Conservation (phyloP, 2,329 filamentous ascomycete species). For the Nectriaceae sp. region DNA sequence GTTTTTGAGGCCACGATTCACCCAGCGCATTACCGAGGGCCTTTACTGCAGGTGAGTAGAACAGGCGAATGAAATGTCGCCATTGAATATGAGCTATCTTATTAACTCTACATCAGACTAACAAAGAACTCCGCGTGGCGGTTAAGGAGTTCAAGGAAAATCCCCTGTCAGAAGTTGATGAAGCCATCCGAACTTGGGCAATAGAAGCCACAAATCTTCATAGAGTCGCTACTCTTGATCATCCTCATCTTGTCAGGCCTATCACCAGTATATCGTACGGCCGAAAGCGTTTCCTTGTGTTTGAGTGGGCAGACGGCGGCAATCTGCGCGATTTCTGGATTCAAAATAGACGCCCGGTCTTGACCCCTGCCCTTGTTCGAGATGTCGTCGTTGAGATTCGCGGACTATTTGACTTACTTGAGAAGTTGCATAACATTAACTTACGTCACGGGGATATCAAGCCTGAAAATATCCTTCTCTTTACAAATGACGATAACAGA, state of each 20-base stretch:
- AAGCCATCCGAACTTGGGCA: background rate
- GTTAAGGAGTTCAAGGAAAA: background rate
- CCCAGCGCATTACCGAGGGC: background rate
- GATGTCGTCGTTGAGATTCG: background rate
- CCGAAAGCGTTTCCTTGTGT: background rate
- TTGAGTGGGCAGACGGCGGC: slow-evolving; percentile 4
- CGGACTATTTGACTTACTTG: background rate
- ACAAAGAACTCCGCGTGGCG: background rate
- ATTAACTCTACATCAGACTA: background rate
- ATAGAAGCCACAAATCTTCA: background rate
- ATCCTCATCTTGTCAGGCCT: background rate
- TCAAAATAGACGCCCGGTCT: background rate
- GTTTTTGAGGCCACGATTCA: background rate
- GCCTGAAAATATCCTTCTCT: slow-evolving; percentile 12
- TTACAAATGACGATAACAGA: background rate
- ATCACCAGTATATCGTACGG: background rate
- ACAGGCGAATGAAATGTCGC: background rate
- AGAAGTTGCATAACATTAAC: background rate
- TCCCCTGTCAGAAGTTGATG: background rate
- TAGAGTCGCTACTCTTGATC: background rate
- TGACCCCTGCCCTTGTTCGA: background rate
- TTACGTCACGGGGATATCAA: slow-evolving; percentile 11
- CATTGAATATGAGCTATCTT: background rate
- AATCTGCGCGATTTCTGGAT: slow-evolving; percentile 1
- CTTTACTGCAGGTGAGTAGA: background rate